Percentiles rank a stretch among this genome's conserved stretches.
phyloP scores from a whole-genome alignment of 257 asterid species.

The Solanum lycopersicoides region DNA sequence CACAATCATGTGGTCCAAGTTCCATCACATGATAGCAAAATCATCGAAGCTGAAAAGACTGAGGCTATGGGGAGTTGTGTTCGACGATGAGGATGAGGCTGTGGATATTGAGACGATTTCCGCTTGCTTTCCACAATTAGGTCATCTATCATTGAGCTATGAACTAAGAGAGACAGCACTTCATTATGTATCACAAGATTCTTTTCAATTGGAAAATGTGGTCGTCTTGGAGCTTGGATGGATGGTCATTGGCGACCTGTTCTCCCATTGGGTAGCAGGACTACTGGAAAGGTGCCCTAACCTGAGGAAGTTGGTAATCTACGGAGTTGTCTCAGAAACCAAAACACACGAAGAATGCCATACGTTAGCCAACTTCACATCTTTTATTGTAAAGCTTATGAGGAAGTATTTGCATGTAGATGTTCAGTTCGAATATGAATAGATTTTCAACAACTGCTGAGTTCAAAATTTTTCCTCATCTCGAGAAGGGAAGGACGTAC shows the following conservation, averaged over 20 bases:
- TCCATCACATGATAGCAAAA: slow-evolving; percentile 79
- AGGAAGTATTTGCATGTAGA: slow-evolving; percentile 63
- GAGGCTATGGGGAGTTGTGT: slow-evolving; percentile 88
- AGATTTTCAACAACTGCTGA: slow-evolving; percentile 7
- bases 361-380: slow-evolving; percentile 59
- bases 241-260: slow-evolving; percentile 66
- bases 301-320: slow-evolving; percentile 64
- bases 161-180: slow-evolving; percentile 67
- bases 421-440: slow-evolving; percentile 74
- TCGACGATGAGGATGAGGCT: slow-evolving; percentile 88
- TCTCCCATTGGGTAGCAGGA: slow-evolving; percentile 69
- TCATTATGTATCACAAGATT: slow-evolving; percentile 64
- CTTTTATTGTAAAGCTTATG: slow-evolving; percentile 64
- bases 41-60: slow-evolving; percentile 62
- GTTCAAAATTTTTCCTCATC: neutral
- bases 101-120: slow-evolving; percentile 83
- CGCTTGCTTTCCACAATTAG: slow-evolving; percentile 63
- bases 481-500: neutral
- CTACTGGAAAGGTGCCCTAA: slow-evolving; percentile 67
- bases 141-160: slow-evolving; percentile 61
- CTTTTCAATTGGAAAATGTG: slow-evolving; percentile 63
- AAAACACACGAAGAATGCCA: slow-evolving; percentile 83
- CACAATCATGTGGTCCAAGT: slow-evolving; percentile 88
- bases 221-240: slow-evolving; percentile 82
- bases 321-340: slow-evolving; percentile 82